Base-by-base conservation (phyloP, 1,284 basidiomycete genomes). In the Fistulinella staudtii region DNA sequence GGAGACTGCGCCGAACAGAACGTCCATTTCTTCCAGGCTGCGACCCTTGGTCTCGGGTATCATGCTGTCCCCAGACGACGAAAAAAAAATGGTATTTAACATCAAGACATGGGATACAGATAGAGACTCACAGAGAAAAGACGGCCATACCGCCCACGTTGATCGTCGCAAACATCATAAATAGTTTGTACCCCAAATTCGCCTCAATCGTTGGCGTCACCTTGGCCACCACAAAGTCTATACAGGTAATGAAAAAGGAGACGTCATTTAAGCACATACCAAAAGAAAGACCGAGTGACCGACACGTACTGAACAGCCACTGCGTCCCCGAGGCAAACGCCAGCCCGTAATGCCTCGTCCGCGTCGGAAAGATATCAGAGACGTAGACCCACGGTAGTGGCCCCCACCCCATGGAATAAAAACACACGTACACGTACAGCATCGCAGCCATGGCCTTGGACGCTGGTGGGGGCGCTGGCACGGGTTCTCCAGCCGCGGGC, bases 291-390 rank as follows among this genome's bases (percentile, higher is more conserved):
- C 29, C 15, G 29, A 4, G n/a, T 5, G 31, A 10, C 22, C 10
- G 31, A 10, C 35, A 73, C 78, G 46, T 49, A 83, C 82, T 90
- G 76, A 78, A 90, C 3, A 89, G 66, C 86, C 88, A 91, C 51
- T 89, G 88, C 2, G 83, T 76, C 9, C 77, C 76, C 39, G 81
- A 80, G 1, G 82, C 88, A 2, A 79, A 67, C 1, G 83, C 78
- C 34, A 90, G 70, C 38, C 89, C 89, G 55, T 83, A 88, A 57
- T 88, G 83, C 45, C 88, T 73, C 9, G 87, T 89, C 35, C 85
- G 70, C 29, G 86, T 91, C 22, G 83, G 85, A 76, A 91, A 91
- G 59, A 91, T 89, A 63, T 91, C 89, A 11, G 85, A 72, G 18
- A 80, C 79, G 54, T 87, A 87, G 6, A 88, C 80, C 85, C 84